Evolutionary conservation across 768 basidiomycete genomes (phyloP).

Genomic region (Macrolepiota albuminosa): DNA sequence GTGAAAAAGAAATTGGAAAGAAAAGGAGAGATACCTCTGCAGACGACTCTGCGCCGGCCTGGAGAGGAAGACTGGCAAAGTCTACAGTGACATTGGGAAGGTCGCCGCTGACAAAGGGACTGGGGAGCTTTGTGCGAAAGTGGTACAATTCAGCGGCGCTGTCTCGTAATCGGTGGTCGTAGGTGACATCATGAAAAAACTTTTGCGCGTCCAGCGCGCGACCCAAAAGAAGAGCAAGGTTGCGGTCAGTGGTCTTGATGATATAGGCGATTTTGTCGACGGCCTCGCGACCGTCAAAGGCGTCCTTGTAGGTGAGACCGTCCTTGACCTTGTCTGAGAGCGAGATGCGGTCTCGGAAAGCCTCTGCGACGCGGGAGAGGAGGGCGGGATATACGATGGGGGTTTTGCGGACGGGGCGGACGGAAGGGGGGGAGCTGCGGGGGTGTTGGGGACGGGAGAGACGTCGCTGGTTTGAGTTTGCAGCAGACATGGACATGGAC

Average conservation of each 20-base stretch:
- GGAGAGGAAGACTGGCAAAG: slow-evolving; percentile 12
- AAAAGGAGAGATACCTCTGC: slow-evolving; percentile 18
- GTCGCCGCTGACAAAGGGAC: slow-evolving; percentile 82
- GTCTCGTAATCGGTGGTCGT: slow-evolving; percentile 93
- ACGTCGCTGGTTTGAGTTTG: slow-evolving; percentile 37
- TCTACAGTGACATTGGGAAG: slow-evolving; percentile 31
- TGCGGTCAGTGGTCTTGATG: slow-evolving; percentile 97
- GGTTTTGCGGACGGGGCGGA: slow-evolving; percentile 45
- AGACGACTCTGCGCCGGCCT: slow-evolving; percentile 19
- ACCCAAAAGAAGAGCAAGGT: slow-evolving; percentile 91
- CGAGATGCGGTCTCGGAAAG: slow-evolving; percentile 79
- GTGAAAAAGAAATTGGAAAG: not conserved
- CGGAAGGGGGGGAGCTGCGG: slow-evolving; percentile 34
- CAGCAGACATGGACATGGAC: slow-evolving; percentile 71
- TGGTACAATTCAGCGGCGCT: slow-evolving; percentile 88
- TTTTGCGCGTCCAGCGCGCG: slow-evolving; percentile 96
- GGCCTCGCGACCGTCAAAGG: slow-evolving; percentile 95
- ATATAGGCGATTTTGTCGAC: slow-evolving; percentile 97
- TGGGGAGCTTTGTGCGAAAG: slow-evolving; percentile 78
- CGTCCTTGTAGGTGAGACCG: slow-evolving; percentile 91
- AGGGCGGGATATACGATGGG: slow-evolving; percentile 94
- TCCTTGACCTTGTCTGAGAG: slow-evolving; percentile 86
- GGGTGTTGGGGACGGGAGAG: slow-evolving; percentile 33
- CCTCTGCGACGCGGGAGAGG: slow-evolving; percentile 90
- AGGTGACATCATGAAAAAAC: slow-evolving; percentile 99